Base-by-base conservation (phyloP, 2,329 filamentous ascomycete species). In the Talaromyces sp. region DNA sequence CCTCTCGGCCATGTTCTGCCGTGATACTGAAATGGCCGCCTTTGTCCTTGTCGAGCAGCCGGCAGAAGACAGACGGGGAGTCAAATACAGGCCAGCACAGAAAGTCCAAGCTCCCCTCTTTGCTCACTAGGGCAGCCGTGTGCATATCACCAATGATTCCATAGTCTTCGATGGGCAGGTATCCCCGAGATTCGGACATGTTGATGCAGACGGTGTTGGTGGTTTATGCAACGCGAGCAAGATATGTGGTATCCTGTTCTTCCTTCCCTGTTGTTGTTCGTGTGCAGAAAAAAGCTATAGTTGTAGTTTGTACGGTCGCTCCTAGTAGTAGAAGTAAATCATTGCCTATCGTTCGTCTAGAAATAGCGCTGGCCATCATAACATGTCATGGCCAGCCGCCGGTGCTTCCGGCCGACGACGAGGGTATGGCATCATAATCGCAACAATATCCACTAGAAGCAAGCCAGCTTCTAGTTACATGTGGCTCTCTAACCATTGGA, bases 21-120 rank as follows among this genome's bases (percentile, higher is more conserved):
- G 65, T 69, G 66, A 92, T 89, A 65, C 82, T 86, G 74, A 91
- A 92, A 72, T 88, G 85, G 0, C 89, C 90, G 28, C 90, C 89
- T 70, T 89, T 91, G 67, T 89, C 79, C 69, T 89, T 88, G 75
- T 92, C 89, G 2, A 92, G 76, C 16, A 92, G 80, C 47, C 89
- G 85, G 69, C 88, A 91, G 72, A 92, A 92, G 56, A 92, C 76
- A 0, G 87, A 88, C 0, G 89, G 89, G 5, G 89, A 91, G 73
- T 92, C 89, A 70, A 92, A 92, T 66, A 91, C 86, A 3, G 89
- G 89, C 89, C 89, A 92, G 74, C 89, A 92, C 88, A 92, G 89
- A 68, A 87, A 91, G 70, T 91, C 89, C 61, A 92, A 75, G 65
- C 88, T 89, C 28, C 89, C 89, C 69, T 89, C 86, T 70, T 89